phyloP scores from a whole-genome alignment of 768 basidiomycete species.

The Mycena belliarum region DNA sequence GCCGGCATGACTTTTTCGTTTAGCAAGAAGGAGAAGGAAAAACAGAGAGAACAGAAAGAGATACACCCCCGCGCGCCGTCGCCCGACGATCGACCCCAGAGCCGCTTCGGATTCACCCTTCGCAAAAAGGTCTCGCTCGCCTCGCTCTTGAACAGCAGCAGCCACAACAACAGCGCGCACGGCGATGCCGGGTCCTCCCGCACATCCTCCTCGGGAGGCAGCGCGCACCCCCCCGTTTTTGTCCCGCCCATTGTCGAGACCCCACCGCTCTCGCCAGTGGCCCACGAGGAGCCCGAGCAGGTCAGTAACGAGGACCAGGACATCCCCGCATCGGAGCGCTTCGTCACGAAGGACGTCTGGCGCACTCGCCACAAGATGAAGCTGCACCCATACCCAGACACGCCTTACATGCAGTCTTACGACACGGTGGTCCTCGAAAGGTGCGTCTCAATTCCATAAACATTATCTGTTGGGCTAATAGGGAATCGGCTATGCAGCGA shows the following conservation, averaged over 20 bases:
- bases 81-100: conserved; percentile 15
- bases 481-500: conserved; percentile 46
- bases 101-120: conserved; percentile 14
- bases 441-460: conserved; percentile 39
- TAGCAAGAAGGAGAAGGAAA: conserved; percentile 2
- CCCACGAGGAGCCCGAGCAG: background rate
- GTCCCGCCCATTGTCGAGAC: conserved; percentile 13
- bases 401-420: conserved; percentile 70
- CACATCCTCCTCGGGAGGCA: conserved; percentile 1
- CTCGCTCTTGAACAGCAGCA: conserved; percentile 2
- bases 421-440: conserved; percentile 57
- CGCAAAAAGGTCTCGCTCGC: conserved; percentile 23
- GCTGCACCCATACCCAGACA: conserved; percentile 56
- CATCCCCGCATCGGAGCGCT: conserved; percentile 23
- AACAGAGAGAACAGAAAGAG: background rate
- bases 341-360: conserved; percentile 39
- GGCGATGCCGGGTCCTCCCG: conserved; percentile 4
- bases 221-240: background rate
- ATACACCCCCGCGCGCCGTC: background rate
- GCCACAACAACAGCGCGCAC: background rate
- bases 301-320: conserved; percentile 19
- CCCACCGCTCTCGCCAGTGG: background rate
- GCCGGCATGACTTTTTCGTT: conserved; percentile 38
- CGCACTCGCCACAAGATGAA: conserved; percentile 46
- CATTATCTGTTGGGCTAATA: too few species aligned